A percentile compares a stretch with the other conserved stretches of the same genome.
These are phyloP conservation scores for Epichloe sp. DNA, from an alignment of 2,329 filamentous ascomycete genomes.

Conservation along the genomic window DNA sequence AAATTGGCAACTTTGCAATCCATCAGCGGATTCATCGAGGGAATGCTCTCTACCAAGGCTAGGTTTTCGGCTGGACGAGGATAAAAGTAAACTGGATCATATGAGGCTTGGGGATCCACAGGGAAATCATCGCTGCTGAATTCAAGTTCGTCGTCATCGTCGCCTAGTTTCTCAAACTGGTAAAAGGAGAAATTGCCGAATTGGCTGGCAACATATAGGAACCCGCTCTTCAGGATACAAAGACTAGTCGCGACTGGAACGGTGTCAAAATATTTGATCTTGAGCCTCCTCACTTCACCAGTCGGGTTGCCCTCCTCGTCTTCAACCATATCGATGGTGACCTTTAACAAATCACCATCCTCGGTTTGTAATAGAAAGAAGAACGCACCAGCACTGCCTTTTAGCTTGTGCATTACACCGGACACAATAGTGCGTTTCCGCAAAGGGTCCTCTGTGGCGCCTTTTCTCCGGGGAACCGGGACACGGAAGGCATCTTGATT, in stretches of 20 bases:
- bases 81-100: conserved; percentile 73
- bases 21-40: conserved; percentile 81
- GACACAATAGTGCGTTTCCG: conserved; percentile 77
- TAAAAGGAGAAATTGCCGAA: conserved; percentile 91
- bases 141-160: conserved; percentile 82
- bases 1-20: conserved; percentile 88
- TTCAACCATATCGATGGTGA: conserved; percentile 82
- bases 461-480: conserved; percentile 74
- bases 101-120: conserved; percentile 56
- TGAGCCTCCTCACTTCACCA: conserved; percentile 68
- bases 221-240: conserved; percentile 89
- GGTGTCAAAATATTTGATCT: conserved; percentile 97
- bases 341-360: conserved; percentile 96
- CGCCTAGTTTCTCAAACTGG: conserved; percentile 92
- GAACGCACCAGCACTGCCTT: conserved; percentile 69
- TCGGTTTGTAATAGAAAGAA: conserved; percentile 95
- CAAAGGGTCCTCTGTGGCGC: conserved; percentile 81
- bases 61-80: conserved; percentile 71
- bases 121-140: conserved; percentile 77
- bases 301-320: conserved; percentile 67
- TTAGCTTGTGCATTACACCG: conserved; percentile 95
- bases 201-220: conserved; percentile 84
- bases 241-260: conserved; percentile 78
- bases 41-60: conserved; percentile 69
- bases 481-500: conserved; percentile 85